A percentile compares a stretch with the other conserved stretches of the same genome.
Conservation (phyloP, 371 early-diverging fungal species). For the Mortierella sp. region DNA sequence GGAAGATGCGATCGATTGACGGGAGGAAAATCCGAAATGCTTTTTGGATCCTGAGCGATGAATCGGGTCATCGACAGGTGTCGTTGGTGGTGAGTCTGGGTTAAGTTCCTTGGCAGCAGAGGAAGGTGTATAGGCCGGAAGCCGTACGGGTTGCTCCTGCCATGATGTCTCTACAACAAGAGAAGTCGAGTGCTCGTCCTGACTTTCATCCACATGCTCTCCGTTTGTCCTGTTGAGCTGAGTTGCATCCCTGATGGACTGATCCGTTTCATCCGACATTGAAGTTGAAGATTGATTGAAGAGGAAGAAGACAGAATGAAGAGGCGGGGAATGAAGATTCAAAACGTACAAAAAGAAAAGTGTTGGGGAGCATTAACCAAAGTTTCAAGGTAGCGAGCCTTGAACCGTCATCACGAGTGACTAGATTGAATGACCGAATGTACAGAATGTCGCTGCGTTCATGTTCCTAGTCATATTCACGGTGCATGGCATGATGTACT, state of each 20-base stretch:
- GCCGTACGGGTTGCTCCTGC: constrained; percentile 32
- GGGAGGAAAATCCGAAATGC: constrained; percentile 34
- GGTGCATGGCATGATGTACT: too few relatives aligned
- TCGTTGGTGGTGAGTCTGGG: constrained; percentile 23
- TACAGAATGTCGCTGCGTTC: too few relatives aligned
- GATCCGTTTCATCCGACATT: neutral
- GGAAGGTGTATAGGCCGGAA: constrained; percentile 43
- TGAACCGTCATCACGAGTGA: too few relatives aligned
- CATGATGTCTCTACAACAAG: constrained; percentile 26
- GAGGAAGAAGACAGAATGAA: neutral
- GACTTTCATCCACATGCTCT: neutral
- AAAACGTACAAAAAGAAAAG: too few relatives aligned
- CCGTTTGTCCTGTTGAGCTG: neutral
- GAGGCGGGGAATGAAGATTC: neutral
- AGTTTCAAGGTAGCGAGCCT: too few relatives aligned
- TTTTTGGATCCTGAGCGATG: constrained; percentile 22
- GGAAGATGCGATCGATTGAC: constrained; percentile 21
- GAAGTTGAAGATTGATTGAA: neutral
- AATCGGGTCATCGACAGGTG: constrained; percentile 33
- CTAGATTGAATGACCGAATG: too few relatives aligned
- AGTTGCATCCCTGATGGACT: neutral
- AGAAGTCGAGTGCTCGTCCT: constrained; percentile 6
- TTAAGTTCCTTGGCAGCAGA: constrained; percentile 17
- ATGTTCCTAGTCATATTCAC: too few relatives aligned
- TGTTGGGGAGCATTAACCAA: too few relatives aligned